These are phyloP conservation scores for Galeopsis tetrahit DNA, from an alignment of 257 asterid species.

Conservation along the genomic window DNA sequence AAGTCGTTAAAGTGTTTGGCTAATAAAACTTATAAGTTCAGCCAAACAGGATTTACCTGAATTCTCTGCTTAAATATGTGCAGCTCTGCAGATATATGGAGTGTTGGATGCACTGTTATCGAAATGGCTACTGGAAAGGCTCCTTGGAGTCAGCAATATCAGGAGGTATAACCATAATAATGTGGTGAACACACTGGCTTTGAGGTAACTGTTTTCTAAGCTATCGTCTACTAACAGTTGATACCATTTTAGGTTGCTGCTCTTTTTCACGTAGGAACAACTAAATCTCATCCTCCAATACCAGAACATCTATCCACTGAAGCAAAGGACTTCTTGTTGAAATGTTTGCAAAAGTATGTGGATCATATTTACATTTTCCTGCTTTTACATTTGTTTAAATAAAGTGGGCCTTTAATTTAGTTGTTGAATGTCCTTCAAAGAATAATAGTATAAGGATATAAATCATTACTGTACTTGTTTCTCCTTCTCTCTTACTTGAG, in stretches of 20 bases:
- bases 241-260: slow-evolving; percentile 70
- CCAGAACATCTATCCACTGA: slow-evolving; percentile 77
- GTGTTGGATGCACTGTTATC: slow-evolving; percentile 84
- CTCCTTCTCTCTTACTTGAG: slow-evolving; percentile 1
- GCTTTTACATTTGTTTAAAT: slow-evolving; percentile 19
- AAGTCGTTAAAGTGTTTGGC: no score
- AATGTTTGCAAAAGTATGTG: slow-evolving; percentile 77
- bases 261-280: slow-evolving; percentile 79
- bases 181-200: slow-evolving; percentile 23
- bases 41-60: not conserved
- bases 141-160: slow-evolving; percentile 93
- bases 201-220: slow-evolving; percentile 15
- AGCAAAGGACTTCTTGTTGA: slow-evolving; percentile 73
- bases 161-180: slow-evolving; percentile 53
- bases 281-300: slow-evolving; percentile 90
- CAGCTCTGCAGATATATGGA: slow-evolving; percentile 94
- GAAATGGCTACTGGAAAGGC: slow-evolving; percentile 95
- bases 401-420: slow-evolving; percentile 2
- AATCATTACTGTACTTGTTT: slow-evolving; percentile 15
- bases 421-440: not conserved
- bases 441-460: not conserved
- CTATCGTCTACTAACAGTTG: slow-evolving; percentile 31
- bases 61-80: slow-evolving; percentile 22
- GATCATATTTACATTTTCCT: slow-evolving; percentile 17
- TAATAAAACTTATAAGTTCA: no score